Conservation (phyloP, 2,329 filamentous ascomycete species). For the Peltaster fructicola region DNA sequence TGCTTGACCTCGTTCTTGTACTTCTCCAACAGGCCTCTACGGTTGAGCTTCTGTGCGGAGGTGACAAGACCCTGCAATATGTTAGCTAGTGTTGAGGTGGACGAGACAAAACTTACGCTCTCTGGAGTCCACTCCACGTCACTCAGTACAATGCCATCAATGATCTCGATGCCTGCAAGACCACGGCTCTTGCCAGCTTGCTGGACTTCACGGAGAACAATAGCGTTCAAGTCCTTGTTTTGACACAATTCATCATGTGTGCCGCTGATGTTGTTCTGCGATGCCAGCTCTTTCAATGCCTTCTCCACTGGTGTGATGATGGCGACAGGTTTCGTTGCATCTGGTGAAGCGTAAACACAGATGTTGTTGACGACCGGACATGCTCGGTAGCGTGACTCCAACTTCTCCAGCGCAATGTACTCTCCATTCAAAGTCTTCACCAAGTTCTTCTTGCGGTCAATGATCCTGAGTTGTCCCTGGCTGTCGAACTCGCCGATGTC, state of each 20-base stretch:
- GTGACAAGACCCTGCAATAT: conserved; percentile 28
- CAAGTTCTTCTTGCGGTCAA: conserved; percentile 95
- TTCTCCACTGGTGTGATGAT: conserved; percentile 51
- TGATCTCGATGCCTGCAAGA: conserved; percentile 52
- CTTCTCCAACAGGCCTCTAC: conserved; percentile 31
- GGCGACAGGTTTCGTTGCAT: conserved; percentile 62
- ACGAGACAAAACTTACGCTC: conserved; percentile 41
- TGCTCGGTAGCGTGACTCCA: conserved; percentile 79
- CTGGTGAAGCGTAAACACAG: conserved; percentile 65
- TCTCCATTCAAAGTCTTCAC: conserved; percentile 92
- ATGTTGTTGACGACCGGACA: conserved; percentile 66
- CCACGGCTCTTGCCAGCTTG: conserved; percentile 46
- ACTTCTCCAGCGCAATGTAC: conserved; percentile 90
- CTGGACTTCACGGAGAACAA: conserved; percentile 55
- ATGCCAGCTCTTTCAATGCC: conserved; percentile 37
- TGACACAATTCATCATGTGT: conserved; percentile 49
- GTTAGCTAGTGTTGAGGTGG: conserved; percentile 4
- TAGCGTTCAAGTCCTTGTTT: conserved; percentile 44
- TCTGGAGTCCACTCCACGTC: conserved; percentile 80
- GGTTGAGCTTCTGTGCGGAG: conserved; percentile 36
- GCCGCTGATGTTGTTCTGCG: conserved; percentile 43
- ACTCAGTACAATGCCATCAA: conserved; percentile 58
- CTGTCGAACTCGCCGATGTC: conserved; percentile 82
- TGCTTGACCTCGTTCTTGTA: conserved; percentile 33
- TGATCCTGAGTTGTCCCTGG: conserved; percentile 65